phyloP scores from a whole-genome alignment of 805 yeast species.

The Hanseniaspora thailandica region DNA sequence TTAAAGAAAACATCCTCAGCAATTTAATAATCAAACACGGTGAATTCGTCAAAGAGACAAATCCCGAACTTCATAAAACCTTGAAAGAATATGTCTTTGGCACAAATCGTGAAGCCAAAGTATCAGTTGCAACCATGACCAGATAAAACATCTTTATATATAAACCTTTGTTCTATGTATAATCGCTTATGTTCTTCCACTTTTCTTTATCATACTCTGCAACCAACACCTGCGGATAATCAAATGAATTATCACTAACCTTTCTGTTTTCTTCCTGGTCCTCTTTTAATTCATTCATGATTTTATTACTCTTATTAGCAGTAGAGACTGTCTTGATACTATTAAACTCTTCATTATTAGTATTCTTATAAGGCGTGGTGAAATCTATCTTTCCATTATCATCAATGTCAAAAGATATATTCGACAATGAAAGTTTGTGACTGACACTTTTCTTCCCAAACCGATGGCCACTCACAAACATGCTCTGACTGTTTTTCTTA shows the following conservation, averaged over 20 bases:
- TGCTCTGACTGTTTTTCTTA: background rate
- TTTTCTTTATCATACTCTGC: conserved; percentile 30
- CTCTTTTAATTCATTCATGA: background rate
- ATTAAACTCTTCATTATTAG: background rate
- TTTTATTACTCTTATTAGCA: background rate
- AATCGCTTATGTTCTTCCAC: conserved; percentile 23
- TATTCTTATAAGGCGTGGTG: background rate
- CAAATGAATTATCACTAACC: conserved; percentile 7
- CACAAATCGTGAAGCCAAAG: conserved; percentile 2
- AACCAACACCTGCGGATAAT: conserved; percentile 18
- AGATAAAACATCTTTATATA: background rate
- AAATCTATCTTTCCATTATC: conserved; percentile 12
- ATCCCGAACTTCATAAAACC: conserved; percentile 1
- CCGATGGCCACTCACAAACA: background rate
- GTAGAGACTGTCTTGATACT: background rate
- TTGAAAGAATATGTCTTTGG: conserved; percentile 9
- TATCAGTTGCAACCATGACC: conserved; percentile 11
- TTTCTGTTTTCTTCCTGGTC: conserved; percentile 8
- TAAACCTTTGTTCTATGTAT: background rate
- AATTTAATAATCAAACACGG: conserved; percentile 11
- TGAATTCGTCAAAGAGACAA: conserved; percentile 10
- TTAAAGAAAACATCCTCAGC: conserved; percentile 8
- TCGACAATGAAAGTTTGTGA: conserved; percentile 8
- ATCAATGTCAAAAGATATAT: conserved; percentile 10
- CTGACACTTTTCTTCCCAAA: background rate